Conservation (phyloP, 2,329 filamentous ascomycete species). For the Eurotiales sp. region DNA sequence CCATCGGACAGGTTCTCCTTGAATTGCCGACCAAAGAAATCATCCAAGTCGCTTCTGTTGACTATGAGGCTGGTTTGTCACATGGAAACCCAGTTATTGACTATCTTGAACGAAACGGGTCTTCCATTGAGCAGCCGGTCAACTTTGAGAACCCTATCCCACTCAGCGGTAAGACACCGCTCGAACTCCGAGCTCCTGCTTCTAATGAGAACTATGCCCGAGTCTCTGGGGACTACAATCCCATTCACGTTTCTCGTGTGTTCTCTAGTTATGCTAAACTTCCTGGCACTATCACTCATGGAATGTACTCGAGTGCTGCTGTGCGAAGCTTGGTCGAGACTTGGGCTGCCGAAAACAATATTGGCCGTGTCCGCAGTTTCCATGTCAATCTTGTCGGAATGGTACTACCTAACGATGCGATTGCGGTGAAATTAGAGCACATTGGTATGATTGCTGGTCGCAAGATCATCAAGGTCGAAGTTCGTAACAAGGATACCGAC, state of each 20-base stretch:
- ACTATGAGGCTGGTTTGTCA: constrained; percentile 86
- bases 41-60: constrained; percentile 94
- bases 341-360: constrained; percentile 98
- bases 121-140: constrained; percentile 90
- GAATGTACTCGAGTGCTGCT: constrained; percentile 98
- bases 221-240: constrained; percentile 97
- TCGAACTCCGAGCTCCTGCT: constrained; percentile 83
- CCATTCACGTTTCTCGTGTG: constrained; percentile 95
- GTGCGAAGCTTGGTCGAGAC: constrained; percentile 96
- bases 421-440: constrained; percentile 92
- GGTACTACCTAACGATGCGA: constrained; percentile 94
- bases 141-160: constrained; percentile 98
- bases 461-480: constrained; percentile 99
- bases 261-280: constrained; percentile 95
- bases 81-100: constrained; percentile 96
- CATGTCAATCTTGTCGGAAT: constrained; percentile 96
- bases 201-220: constrained; percentile 98
- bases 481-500: constrained; percentile 89
- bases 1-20: constrained; percentile 83
- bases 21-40: constrained; percentile 96
- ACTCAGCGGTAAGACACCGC: constrained; percentile 83
- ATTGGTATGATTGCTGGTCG: constrained; percentile 96
- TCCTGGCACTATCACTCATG: constrained; percentile 95
- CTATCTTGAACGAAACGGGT: constrained; percentile 87
- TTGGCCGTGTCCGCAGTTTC: constrained; percentile 95